A percentile compares a stretch with the other conserved stretches of the same genome.
Conservation (phyloP, 2,329 filamentous ascomycete species). For the Aspergillus sergii region DNA sequence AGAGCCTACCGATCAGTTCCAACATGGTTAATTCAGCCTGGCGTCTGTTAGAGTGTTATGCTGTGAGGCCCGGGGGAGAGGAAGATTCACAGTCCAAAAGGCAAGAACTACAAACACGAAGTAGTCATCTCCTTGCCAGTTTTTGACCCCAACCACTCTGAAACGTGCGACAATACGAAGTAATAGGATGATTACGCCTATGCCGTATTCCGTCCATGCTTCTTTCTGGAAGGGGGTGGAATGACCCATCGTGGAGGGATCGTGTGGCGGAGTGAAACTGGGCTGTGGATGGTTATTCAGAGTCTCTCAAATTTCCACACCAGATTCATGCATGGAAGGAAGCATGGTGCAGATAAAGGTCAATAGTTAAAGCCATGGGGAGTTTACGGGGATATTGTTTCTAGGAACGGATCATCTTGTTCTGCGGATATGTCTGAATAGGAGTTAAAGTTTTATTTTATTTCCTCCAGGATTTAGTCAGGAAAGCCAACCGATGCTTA, state of each 20-base stretch:
- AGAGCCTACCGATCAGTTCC: conserved; percentile 24
- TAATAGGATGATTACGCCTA: conserved; percentile 43
- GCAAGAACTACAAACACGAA: conserved; percentile 42
- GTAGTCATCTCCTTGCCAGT: conserved; percentile 48
- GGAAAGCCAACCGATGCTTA: not conserved
- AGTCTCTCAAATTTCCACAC: not conserved
- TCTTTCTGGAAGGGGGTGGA: conserved; percentile 47
- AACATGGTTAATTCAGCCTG: conserved; percentile 24
- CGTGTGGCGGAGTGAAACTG: not conserved
- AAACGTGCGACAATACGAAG: conserved; percentile 44
- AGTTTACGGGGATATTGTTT: not conserved
- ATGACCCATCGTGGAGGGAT: conserved; percentile 6
- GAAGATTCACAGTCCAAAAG: conserved; percentile 42
- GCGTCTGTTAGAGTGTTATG: not conserved
- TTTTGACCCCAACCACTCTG: conserved; percentile 44
- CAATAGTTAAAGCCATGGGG: not conserved
- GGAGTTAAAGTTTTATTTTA: not conserved
- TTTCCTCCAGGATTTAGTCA: not conserved
- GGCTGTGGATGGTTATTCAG: not conserved
- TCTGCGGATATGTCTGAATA: not conserved
- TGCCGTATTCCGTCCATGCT: conserved; percentile 48
- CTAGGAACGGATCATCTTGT: not conserved
- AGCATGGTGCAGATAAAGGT: not conserved
- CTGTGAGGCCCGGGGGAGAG: not conserved
- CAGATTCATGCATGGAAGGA: not conserved